A percentile compares a stretch with the other conserved stretches of the same genome.
phyloP scores from a whole-genome alignment of 768 basidiomycete species.

The Tricholoma saponaceum region DNA sequence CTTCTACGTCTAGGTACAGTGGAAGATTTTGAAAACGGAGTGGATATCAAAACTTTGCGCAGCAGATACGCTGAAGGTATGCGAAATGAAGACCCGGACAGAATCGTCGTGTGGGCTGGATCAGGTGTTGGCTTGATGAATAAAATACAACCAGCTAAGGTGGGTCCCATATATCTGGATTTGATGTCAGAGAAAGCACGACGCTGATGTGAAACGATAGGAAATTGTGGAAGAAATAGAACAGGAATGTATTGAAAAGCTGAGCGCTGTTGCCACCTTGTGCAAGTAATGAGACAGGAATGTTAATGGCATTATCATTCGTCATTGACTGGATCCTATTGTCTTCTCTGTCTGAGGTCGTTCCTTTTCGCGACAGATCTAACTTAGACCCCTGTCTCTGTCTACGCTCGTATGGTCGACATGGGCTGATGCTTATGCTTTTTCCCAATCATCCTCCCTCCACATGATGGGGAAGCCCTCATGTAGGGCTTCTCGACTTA shows the following conservation, averaged over 20 bases:
- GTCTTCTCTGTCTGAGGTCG: neutral
- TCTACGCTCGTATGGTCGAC: no score
- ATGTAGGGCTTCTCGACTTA: no score
- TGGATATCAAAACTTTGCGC: constrained; percentile 37
- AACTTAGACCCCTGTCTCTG: neutral
- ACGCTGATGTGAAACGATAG: constrained; percentile 25
- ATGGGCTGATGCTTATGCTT: no score
- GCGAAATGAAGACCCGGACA: constrained; percentile 39
- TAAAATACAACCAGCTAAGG: constrained; percentile 36
- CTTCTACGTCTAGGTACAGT: constrained; percentile 38
- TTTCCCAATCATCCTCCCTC: no score
- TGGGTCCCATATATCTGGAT: constrained; percentile 12
- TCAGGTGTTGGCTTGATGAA: constrained; percentile 57
- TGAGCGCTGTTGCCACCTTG: constrained; percentile 25
- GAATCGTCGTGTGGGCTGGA: constrained; percentile 67
- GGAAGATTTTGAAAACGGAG: constrained; percentile 49
- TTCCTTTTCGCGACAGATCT: neutral
- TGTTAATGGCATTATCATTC: no score
- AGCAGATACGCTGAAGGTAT: constrained; percentile 43
- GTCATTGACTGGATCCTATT: no score
- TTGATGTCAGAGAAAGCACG: neutral
- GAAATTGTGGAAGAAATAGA: constrained; percentile 53
- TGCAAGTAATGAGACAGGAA: neutral
- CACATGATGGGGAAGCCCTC: no score
- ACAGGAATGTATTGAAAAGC: constrained; percentile 35